Base-by-base conservation (phyloP, 2,329 filamentous ascomycete genomes). In the Fusarium sambucinum region DNA sequence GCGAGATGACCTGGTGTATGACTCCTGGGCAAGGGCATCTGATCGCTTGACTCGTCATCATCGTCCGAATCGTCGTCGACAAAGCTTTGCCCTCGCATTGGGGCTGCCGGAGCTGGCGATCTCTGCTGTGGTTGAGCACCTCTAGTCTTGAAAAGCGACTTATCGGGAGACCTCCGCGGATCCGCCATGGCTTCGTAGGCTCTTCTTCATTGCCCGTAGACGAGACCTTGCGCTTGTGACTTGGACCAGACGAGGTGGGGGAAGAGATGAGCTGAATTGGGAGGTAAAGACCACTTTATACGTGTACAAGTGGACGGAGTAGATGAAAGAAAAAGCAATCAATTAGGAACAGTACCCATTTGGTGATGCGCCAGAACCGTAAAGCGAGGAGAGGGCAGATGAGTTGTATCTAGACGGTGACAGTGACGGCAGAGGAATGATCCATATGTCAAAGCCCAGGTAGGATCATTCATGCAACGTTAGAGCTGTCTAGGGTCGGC, bases 1-100 rank as follows among this genome's bases (percentile, higher is more conserved):
- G 88, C 79, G 40, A 89, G 81, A 71, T 89, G 87, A 59, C 87
- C 87, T 2, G 87, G 87, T 2, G 87, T 90, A 75, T 90, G 87
- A 73, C 84, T 89, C 69, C 87, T 83, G 29, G 82, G 80, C 44
- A 86, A 74, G 47, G 82, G 78, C 55, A 75, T 77, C 59, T 74
- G 74, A 59, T 80, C 78, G 71, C 72, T 74, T 35, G 73, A 77
- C 48, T 79, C 77, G 54, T 75, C 77, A 58, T 75, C 73, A 23
- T 81, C 78, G 42, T 76, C 73, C 19, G 74, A 74, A 32, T 78
- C 76, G 53, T 80, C 78, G 30, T 76, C 75, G 58, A 80, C 76
- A 68, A 81, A 76, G 59, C 77, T 76, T 58, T 76, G 74, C 57
- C 74, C 61, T 38, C 51, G 63, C 38, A 59, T 66, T 69, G 63